Conservation (phyloP, 257 asterid species). For the Solanum rostratum region DNA sequence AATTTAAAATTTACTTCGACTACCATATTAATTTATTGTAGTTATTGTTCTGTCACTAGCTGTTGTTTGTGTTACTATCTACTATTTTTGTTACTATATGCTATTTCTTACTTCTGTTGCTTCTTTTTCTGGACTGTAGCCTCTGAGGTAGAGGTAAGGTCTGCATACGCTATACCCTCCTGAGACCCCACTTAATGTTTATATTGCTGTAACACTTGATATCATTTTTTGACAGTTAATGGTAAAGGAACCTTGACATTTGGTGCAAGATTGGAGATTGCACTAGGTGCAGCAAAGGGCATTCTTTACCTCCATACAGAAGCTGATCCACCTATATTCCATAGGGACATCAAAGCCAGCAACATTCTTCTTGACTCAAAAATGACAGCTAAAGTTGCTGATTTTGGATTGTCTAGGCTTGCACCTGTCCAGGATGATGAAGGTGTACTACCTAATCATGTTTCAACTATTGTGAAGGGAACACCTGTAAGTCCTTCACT, state of each 20-base stretch:
- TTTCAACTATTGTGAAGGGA: slow-evolving; percentile 82
- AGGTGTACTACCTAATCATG: slow-evolving; percentile 38
- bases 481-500: slow-evolving; percentile 56
- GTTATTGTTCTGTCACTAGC: background rate
- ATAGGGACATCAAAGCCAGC: slow-evolving; percentile 87
- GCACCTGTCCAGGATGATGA: slow-evolving; percentile 53
- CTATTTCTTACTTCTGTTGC: background rate
- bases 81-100: background rate
- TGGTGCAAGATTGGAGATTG: slow-evolving; percentile 51
- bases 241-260: slow-evolving; percentile 37
- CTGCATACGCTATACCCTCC: background rate
- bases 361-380: slow-evolving; percentile 73
- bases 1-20: background rate
- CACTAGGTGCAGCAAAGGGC: slow-evolving; percentile 71
- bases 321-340: slow-evolving; percentile 90
- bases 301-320: slow-evolving; percentile 82
- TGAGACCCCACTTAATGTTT: background rate
- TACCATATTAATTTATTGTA: background rate
- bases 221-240: slow-evolving; percentile 25
- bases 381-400: slow-evolving; percentile 77
- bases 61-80: background rate
- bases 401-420: slow-evolving; percentile 87
- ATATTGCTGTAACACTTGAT: background rate
- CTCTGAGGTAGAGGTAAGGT: background rate
- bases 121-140: background rate